These are phyloP conservation scores for Morella rubra DNA, from an alignment of 306 rosid species.

Conservation along the genomic window DNA sequence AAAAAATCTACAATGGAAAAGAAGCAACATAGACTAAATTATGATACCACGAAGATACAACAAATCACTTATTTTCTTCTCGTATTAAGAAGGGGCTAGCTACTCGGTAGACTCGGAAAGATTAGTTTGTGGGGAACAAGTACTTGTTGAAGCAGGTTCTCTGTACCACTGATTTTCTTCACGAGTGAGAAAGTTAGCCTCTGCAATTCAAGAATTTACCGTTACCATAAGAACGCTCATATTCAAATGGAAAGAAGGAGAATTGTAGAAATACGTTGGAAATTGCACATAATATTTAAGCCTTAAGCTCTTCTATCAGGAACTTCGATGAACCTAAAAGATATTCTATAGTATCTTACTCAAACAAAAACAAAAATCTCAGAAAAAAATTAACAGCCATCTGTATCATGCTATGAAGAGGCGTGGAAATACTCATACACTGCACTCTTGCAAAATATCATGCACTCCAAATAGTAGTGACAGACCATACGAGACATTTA, in stretches of 20 bases:
- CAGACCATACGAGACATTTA: neutral
- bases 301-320: too few relatives aligned
- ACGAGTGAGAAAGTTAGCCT: conserved; percentile 82
- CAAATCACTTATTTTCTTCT: too few relatives aligned
- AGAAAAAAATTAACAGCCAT: too few relatives aligned
- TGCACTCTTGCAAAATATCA: conserved; percentile 8
- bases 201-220: conserved; percentile 47
- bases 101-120: conserved; percentile 36
- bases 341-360: too few relatives aligned
- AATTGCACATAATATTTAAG: neutral
- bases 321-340: too few relatives aligned
- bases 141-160: conserved; percentile 64
- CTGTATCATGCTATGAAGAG: neutral
- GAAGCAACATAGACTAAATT: too few relatives aligned
- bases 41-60: too few relatives aligned
- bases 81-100: conserved; percentile 5
- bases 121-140: conserved; percentile 32
- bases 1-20: too few relatives aligned
- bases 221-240: conserved; percentile 16
- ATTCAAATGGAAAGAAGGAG: neutral
- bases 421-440: neutral
- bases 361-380: too few relatives aligned
- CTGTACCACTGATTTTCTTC: conserved; percentile 77
- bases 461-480: conserved; percentile 2
- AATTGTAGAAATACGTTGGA: neutral